phyloP scores from a whole-genome alignment of 345 rosid species.

The Populus euphratica region DNA sequence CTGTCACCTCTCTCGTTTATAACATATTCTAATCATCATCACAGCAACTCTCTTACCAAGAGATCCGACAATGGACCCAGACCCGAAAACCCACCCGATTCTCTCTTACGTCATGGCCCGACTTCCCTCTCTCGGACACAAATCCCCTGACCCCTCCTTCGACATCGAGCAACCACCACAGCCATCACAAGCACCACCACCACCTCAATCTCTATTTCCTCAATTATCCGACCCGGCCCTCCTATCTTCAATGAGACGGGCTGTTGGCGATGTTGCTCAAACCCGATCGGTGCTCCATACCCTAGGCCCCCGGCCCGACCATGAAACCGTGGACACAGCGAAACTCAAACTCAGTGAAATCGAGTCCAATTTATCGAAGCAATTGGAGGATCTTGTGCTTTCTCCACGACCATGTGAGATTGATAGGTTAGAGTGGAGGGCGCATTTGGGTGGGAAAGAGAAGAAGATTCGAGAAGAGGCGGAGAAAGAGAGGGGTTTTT shows the following conservation, averaged over 20 bases:
- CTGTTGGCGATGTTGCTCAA: slow-evolving; percentile 69
- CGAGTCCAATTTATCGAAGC: slow-evolving; percentile 52
- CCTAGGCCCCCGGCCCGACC: slow-evolving; percentile 90
- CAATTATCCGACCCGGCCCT: slow-evolving; percentile 59
- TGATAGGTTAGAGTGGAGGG: slow-evolving; percentile 53
- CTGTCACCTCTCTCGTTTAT: not conserved
- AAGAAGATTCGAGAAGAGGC: slow-evolving; percentile 48
- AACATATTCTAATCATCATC: not conserved
- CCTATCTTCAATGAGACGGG: slow-evolving; percentile 67
- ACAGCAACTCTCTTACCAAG: not conserved
- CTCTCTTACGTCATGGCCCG: slow-evolving; percentile 83
- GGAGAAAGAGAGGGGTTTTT: slow-evolving; percentile 50
- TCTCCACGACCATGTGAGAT: slow-evolving; percentile 50
- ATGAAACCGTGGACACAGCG: slow-evolving; percentile 78
- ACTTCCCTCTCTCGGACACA: slow-evolving; percentile 59
- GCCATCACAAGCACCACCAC: slow-evolving; percentile 27
- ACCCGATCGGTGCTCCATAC: slow-evolving; percentile 76
- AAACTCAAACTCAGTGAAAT: slow-evolving; percentile 53
- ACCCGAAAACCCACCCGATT: slow-evolving; percentile 61
- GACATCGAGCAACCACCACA: slow-evolving; percentile 33
- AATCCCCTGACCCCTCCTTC: slow-evolving; percentile 30
- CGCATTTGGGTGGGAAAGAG: slow-evolving; percentile 56
- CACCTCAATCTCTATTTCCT: slow-evolving; percentile 46
- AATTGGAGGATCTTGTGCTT: slow-evolving; percentile 70
- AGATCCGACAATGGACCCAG: slow-evolving; percentile 54